Conservation (phyloP, 441 rosid genomes). For the Capsella rubella region DNA sequence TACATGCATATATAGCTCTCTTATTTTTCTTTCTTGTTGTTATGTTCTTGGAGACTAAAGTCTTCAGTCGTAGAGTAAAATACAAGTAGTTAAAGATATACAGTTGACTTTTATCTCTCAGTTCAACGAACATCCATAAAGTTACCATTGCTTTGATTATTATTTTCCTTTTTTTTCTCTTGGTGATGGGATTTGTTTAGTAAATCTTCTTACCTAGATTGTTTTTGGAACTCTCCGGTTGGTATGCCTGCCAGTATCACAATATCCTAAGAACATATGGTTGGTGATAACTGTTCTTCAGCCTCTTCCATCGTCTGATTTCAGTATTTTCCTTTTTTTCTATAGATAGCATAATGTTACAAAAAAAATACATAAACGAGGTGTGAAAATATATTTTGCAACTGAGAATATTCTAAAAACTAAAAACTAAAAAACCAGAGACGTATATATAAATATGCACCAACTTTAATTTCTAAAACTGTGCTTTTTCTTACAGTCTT, state of each 20-base stretch:
- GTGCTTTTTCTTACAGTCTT: constrained; percentile 8
- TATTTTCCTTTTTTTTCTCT: too few relatives aligned
- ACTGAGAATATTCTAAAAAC: not conserved
- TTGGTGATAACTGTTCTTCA: constrained; percentile 14
- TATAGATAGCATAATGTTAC: not conserved
- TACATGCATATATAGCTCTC: not conserved
- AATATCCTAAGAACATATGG: constrained; percentile 8
- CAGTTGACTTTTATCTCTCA: not conserved
- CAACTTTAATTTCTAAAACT: constrained; percentile 5
- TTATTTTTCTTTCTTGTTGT: not conserved
- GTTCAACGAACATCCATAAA: not conserved
- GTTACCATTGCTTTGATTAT: not conserved
- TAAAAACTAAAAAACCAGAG: constrained; percentile 4
- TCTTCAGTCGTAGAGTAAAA: not conserved
- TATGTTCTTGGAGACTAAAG: not conserved
- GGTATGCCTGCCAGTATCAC: not conserved
- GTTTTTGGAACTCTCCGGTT: not conserved
- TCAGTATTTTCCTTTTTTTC: not conserved
- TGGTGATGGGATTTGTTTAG: not conserved
- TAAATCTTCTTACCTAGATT: not conserved
- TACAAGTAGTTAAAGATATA: not conserved
- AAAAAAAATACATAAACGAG: too few relatives aligned
- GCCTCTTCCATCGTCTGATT: not conserved
- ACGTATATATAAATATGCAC: constrained; percentile 5
- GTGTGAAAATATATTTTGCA: not conserved